A percentile compares a stretch with the other conserved stretches of the same genome.
phyloP scores from a whole-genome alignment of 352 stramenopile genomes.

The Pythium scleroteichum region DNA sequence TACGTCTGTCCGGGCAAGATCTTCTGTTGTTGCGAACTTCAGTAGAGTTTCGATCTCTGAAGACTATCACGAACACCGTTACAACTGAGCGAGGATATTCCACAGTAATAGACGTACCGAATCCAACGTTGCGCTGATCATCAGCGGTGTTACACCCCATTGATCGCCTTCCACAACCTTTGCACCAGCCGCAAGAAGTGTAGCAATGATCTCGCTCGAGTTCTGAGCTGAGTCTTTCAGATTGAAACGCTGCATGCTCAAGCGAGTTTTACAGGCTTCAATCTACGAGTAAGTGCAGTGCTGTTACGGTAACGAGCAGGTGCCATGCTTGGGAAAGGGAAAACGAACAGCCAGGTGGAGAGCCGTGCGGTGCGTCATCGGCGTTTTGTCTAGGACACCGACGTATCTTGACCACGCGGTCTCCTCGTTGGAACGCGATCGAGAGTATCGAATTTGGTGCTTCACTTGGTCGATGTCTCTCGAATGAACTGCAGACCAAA shows the following conservation, averaged over 20 bases:
- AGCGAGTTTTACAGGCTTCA: too few species aligned
- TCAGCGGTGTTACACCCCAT: slow-evolving; percentile 64
- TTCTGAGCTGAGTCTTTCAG: not conserved
- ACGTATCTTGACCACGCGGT: not conserved
- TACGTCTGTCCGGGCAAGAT: slow-evolving; percentile 33
- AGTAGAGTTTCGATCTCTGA: slow-evolving; percentile 43
- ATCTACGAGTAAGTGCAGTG: too few species aligned
- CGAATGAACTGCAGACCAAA: slow-evolving; percentile 14
- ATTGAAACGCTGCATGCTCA: too few species aligned
- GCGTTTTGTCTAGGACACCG: slow-evolving; percentile 33
- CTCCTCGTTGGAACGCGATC: not conserved
- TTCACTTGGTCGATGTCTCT: slow-evolving; percentile 3
- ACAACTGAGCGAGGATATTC: too few species aligned
- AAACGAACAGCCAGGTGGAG: slow-evolving; percentile 53
- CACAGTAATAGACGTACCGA: slow-evolving; percentile 25
- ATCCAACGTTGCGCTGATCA: slow-evolving; percentile 45
- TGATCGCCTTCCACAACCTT: slow-evolving; percentile 36
- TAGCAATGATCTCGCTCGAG: not conserved
- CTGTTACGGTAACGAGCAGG: not conserved
- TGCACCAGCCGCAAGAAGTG: slow-evolving; percentile 11
- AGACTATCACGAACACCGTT: slow-evolving; percentile 2
- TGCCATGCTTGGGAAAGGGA: not conserved
- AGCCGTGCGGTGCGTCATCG: slow-evolving; percentile 34
- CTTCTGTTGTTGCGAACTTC: slow-evolving; percentile 24
- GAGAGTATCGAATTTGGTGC: not conserved